phyloP scores from a whole-genome alignment of 2,329 filamentous ascomycete genomes.

The Metarhizium sp. region DNA sequence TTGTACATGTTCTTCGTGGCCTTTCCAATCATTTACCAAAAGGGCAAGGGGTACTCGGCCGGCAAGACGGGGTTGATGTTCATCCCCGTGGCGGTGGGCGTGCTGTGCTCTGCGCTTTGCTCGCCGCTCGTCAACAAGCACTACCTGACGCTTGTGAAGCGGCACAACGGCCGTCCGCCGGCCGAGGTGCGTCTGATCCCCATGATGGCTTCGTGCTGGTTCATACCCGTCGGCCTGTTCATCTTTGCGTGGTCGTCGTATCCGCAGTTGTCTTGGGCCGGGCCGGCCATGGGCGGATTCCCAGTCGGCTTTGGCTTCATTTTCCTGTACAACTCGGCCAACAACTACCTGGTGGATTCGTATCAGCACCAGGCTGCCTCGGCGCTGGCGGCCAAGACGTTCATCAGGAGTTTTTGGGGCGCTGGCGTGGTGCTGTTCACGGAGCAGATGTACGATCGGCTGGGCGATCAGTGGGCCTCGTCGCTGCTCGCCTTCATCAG shows the following conservation, averaged over 20 bases:
- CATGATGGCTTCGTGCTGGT: conserved; percentile 73
- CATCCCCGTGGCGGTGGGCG: conserved; percentile 71
- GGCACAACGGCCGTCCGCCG: conserved; percentile 38
- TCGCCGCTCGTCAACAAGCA: conserved; percentile 71
- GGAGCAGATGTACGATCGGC: conserved; percentile 65
- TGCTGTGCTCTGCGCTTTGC: conserved; percentile 56
- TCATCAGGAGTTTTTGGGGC: conserved; percentile 71
- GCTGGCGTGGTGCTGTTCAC: conserved; percentile 72
- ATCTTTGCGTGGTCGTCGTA: conserved; percentile 45
- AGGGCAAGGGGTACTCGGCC: conserved; percentile 69
- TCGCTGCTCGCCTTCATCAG: conserved; percentile 43
- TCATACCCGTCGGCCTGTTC: conserved; percentile 23
- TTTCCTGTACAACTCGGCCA: conserved; percentile 51
- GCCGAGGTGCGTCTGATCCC: conserved; percentile 72
- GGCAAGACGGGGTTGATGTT: conserved; percentile 78
- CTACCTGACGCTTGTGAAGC: conserved; percentile 53
- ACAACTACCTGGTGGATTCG: too few relatives aligned
- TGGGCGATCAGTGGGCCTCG: conserved; percentile 70
- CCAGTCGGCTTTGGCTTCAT: conserved; percentile 74
- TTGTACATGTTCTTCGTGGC: conserved; percentile 73
- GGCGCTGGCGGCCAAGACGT: conserved; percentile 42
- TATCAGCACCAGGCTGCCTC: too few relatives aligned
- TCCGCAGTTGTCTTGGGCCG: conserved; percentile 55
- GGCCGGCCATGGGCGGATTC: conserved; percentile 61
- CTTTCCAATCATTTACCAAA: conserved; percentile 62